Base-by-base conservation (phyloP, 2,329 filamentous ascomycete species). In the Penicillium sp. region DNA sequence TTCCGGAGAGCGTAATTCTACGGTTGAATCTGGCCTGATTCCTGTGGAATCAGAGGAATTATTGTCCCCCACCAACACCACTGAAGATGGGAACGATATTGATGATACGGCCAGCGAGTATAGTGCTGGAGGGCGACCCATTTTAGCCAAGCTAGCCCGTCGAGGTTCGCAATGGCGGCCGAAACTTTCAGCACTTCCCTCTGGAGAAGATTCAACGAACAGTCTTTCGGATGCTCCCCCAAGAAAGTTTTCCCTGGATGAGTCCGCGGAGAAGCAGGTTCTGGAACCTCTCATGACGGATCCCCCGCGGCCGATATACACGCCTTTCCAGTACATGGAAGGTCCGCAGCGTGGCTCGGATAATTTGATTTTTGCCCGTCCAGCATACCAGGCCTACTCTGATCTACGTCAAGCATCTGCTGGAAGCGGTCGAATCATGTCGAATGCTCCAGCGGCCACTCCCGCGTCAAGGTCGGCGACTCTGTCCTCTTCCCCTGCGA, bases 91-190 rank as follows among this genome's bases (percentile, higher is more conserved):
- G 8, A 60, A 60, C 28, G 62, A 63, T 27, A 38, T 36, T 13
- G 66, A 68, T 51, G 69, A 68, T 52, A 63, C 68, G 36, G 67
- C 72, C 11, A 63, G 61, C 45, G 61, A 62, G 35, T 82, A 81
- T 53, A 82, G 79, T 54, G 78, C 80, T 18, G 80, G 80, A 20
- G 80, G 80, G 7, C 70, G 80, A 28, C 80, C 80, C 9, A 72
- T 78, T 10, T 54, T 78, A 16, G 57, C 62, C 53, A 63, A 63
- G 27, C 56, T 51, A 42, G 55, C 56, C 5, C 45, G 53, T 18
- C 54, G 48, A 27, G 43, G 18, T n/a, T 55, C 58, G 9, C 56
- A 54, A 4, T 56, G 48, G 47, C 36, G 39, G 18, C 55, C 55
- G 14, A 56, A 54, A 14, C 44, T 57, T 38, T 53, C 57, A 11